Evolutionary conservation across 805 yeast genomes (phyloP).

Genomic region (Pichia membranifaciens): DNA sequence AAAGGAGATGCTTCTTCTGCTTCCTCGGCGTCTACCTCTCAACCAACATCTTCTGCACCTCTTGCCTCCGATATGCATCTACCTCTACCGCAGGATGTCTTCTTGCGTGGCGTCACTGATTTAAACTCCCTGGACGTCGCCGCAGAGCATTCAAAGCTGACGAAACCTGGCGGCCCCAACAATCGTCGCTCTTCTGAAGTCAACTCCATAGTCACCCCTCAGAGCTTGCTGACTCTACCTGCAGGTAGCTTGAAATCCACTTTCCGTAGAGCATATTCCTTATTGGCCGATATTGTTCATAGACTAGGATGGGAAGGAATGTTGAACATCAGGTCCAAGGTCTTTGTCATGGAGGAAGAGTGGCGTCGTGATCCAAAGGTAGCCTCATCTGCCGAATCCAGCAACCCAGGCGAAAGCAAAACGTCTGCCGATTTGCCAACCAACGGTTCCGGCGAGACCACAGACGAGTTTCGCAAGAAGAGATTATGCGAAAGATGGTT

Average conservation of each 20-base stretch:
- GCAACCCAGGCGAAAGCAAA: too few species aligned
- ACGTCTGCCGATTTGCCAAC: neutral
- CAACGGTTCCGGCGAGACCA: neutral
- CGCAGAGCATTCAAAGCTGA: conserved; percentile 59
- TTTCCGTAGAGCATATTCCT: conserved; percentile 50
- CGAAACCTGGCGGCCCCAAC: conserved; percentile 5
- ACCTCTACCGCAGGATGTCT: conserved; percentile 72
- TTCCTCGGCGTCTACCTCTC: neutral
- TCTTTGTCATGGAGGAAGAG: conserved; percentile 67
- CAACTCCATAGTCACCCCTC: conserved; percentile 21
- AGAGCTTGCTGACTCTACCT: conserved; percentile 54
- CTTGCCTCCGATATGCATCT: conserved; percentile 54
- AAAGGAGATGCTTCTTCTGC: neutral
- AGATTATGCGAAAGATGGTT: conserved; percentile 71
- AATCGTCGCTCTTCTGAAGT: neutral
- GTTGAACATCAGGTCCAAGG: conserved; percentile 51
- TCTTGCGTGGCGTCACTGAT: conserved; percentile 60
- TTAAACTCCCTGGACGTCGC: conserved; percentile 61
- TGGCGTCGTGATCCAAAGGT: conserved; percentile 32
- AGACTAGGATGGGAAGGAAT: conserved; percentile 69
- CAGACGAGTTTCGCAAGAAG: conserved; percentile 49
- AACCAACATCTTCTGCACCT: conserved; percentile 22
- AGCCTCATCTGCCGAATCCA: too few species aligned
- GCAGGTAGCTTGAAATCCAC: conserved; percentile 62
- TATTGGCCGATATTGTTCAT: conserved; percentile 60